Evolutionary conservation across 768 basidiomycete species (phyloP).

Genomic region (Hebeloma cylindrosporum): DNA sequence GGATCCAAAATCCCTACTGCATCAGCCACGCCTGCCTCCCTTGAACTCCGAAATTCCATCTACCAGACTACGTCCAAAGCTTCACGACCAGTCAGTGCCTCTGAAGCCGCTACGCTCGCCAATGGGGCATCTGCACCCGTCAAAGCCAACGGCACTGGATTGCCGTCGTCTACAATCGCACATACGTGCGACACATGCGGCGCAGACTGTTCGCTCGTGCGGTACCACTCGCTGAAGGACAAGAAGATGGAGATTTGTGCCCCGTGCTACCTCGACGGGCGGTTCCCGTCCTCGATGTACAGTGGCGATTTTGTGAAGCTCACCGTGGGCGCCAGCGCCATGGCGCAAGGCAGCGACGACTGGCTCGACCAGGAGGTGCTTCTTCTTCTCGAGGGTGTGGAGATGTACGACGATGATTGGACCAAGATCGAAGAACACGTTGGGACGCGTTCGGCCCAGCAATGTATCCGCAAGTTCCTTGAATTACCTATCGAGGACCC

Average conservation of each 20-base stretch:
- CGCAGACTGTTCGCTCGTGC: slow-evolving; percentile 82
- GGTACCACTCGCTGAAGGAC: slow-evolving; percentile 92
- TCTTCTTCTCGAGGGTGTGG: slow-evolving; percentile 89
- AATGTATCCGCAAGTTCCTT: slow-evolving; percentile 94
- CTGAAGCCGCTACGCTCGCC: slow-evolving; percentile 67
- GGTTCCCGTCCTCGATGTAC: slow-evolving; percentile 96
- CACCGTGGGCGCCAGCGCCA: slow-evolving; percentile 43
- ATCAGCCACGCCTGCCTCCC: slow-evolving; percentile 60
- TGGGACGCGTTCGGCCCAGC: slow-evolving; percentile 85
- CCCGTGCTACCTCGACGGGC: slow-evolving; percentile 92
- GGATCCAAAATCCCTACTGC: slow-evolving; percentile 38
- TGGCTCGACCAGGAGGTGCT: slow-evolving; percentile 94
- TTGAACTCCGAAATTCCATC: slow-evolving; percentile 85
- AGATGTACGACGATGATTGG: slow-evolving; percentile 99
- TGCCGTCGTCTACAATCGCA: slow-evolving; percentile 45
- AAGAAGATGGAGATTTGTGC: slow-evolving; percentile 90
- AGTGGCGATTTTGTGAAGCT: slow-evolving; percentile 96
- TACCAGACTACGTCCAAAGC: slow-evolving; percentile 87
- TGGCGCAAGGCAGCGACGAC: slow-evolving; percentile 51
- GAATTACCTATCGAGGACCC: slow-evolving; percentile 96
- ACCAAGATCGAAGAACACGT: slow-evolving; percentile 90
- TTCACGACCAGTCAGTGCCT: slow-evolving; percentile 63
- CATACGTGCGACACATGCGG: slow-evolving; percentile 94
- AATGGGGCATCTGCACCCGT: slow-evolving; percentile 46
- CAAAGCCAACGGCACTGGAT: slow-evolving; percentile 48